phyloP scores from a whole-genome alignment of 2,329 filamentous ascomycete genomes.

The Xylariaceae sp. region DNA sequence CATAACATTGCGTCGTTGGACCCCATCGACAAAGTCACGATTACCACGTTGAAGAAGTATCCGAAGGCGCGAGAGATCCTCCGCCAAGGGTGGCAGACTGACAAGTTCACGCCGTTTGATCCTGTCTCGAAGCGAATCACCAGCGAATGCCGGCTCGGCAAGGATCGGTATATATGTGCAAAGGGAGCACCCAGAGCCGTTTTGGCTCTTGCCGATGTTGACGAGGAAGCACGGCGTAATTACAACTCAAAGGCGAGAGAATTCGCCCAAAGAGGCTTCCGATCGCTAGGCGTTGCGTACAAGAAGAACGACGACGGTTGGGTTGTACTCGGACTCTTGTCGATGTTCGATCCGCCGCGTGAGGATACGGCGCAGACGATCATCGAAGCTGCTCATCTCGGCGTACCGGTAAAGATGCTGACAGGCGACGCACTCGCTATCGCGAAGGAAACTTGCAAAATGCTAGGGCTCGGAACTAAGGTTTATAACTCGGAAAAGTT shows the following conservation, averaged over 20 bases:
- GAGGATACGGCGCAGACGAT: constrained; percentile 78
- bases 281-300: constrained; percentile 74
- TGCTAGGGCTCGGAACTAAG: constrained; percentile 75
- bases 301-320: constrained; percentile 74
- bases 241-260: constrained; percentile 73
- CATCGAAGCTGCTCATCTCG: constrained; percentile 71
- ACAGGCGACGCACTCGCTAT: constrained; percentile 79
- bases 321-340: constrained; percentile 73
- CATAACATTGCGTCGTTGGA: constrained; percentile 78
- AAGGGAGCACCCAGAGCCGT: constrained; percentile 79
- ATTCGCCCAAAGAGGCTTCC: constrained; percentile 77
- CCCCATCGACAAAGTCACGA: constrained; percentile 77
- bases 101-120: constrained; percentile 77
- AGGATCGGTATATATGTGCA: constrained; percentile 68
- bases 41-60: constrained; percentile 72
- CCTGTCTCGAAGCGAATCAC: constrained; percentile 79
- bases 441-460: constrained; percentile 79
- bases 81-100: constrained; percentile 70
- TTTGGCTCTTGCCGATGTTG: constrained; percentile 66
- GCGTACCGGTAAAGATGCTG: constrained; percentile 78
- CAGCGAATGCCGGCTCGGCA: constrained; percentile 64
- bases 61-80: constrained; percentile 76
- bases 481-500: constrained; percentile 79
- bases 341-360: constrained; percentile 78
- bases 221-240: constrained; percentile 60